Base-by-base conservation (phyloP, 371 early-diverging fungal genomes). In the Nematocida homosporus region DNA sequence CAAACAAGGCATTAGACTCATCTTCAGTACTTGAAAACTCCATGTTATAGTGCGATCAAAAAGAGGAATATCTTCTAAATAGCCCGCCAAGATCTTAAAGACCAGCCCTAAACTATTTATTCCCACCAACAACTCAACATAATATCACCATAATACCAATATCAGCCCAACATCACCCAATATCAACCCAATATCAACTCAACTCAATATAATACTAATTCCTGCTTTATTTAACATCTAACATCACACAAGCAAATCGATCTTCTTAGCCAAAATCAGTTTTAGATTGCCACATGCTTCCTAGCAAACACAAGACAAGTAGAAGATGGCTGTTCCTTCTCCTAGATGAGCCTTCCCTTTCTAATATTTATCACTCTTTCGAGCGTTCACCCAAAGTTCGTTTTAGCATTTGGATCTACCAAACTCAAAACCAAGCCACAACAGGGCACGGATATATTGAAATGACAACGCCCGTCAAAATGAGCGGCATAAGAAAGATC, bases 21-120 rank as follows among this genome's bases (percentile, higher is more conserved):
- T 56, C 44, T 35, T 68, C 69, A 6, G 67, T 42, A 37, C 69
- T 68, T 8, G 69, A 68, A 51, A 68, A 68, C 6, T 59, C 59
- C 59, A 57, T 57, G 4, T 10, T 52, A 51, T 27, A 61, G 54
- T 51, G 13, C 10, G 5, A 8, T 4, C 51, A 8, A 44, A 61
- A 53, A 61, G 51, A 10, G 20, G 34, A 8, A 61, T 4, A 47
- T 61, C 25, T 25, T 38, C n/a, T n/a, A n/a, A n/a, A n/a, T n/a
- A n/a, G n/a, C n/a, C n/a, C n/a, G n/a, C n/a, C n/a, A n/a, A n/a
- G n/a, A n/a, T n/a, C n/a, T n/a, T n/a, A n/a, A n/a, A n/a, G n/a
- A n/a, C n/a, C n/a, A n/a, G n/a, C n/a, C n/a, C n/a, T n/a, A n/a
- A n/a, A n/a, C n/a, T n/a, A n/a, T n/a, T n/a, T n/a, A n/a, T n/a